phyloP scores from a whole-genome alignment of 208 protist genomes.

The Crithidia mellificae region DNA sequence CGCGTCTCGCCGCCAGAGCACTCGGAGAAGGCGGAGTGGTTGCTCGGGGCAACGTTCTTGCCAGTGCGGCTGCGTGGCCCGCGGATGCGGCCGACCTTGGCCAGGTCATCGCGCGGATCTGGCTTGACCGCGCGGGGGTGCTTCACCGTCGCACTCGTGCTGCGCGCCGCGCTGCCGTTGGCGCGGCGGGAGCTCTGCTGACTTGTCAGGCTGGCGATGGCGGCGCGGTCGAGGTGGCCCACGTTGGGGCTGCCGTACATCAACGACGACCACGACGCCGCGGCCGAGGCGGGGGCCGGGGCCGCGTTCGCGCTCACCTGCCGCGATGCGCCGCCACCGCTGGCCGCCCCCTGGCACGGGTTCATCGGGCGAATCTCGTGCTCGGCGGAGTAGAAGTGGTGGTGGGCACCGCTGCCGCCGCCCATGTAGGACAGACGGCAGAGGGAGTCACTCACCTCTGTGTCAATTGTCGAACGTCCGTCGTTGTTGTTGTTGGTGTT shows the following conservation, averaged over 20 bases:
- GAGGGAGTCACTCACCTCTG: conserved; percentile 77
- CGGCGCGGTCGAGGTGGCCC: conserved; percentile 30
- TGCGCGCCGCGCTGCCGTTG: conserved; percentile 28
- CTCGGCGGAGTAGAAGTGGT: conserved; percentile 36
- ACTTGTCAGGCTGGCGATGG: conserved; percentile 32
- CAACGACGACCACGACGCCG: conserved; percentile 22
- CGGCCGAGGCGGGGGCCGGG: background rate
- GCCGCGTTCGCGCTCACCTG: background rate
- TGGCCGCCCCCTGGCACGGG: conserved; percentile 35
- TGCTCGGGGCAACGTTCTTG: conserved; percentile 68
- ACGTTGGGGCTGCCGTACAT: conserved; percentile 27
- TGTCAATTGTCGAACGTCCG: conserved; percentile 81
- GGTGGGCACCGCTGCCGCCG: conserved; percentile 22
- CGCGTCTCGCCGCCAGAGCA: conserved; percentile 84
- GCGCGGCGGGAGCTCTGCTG: conserved; percentile 24
- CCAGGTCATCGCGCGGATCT: conserved; percentile 19
- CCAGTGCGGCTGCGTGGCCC: conserved; percentile 55
- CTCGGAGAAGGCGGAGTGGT: conserved; percentile 85
- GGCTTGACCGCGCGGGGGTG: conserved; percentile 61
- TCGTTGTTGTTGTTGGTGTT: conserved; percentile 32
- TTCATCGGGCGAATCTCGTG: conserved; percentile 41
- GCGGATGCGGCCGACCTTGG: conserved; percentile 29
- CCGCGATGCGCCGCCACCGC: conserved; percentile 6
- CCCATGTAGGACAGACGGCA: conserved; percentile 37
- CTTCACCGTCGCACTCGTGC: conserved; percentile 37